phyloP scores from a whole-genome alignment of 306 rosid species.

The Fragaria iinumae region DNA sequence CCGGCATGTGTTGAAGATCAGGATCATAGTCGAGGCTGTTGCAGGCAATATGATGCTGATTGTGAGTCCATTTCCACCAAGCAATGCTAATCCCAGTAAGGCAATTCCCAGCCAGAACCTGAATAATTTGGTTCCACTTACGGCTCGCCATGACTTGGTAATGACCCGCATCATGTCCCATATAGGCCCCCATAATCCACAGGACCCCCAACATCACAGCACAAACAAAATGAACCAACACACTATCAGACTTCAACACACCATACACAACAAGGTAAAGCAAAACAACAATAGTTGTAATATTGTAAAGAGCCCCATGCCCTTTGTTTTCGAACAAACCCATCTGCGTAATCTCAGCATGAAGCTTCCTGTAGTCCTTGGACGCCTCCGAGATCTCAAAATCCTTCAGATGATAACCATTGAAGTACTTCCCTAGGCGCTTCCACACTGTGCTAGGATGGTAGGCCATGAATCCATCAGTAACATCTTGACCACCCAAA shows the following conservation, averaged over 20 bases:
- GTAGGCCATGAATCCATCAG: conserved; percentile 74
- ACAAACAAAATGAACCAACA: conserved; percentile 51
- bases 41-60: conserved; percentile 81
- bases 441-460: conserved; percentile 57
- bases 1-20: conserved; percentile 83
- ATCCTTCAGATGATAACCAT: conserved; percentile 47
- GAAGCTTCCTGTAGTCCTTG: conserved; percentile 47
- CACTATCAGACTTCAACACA: conserved; percentile 40
- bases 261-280: conserved; percentile 44
- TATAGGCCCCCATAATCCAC: conserved; percentile 80
- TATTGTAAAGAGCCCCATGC: conserved; percentile 34
- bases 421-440: conserved; percentile 43
- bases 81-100: conserved; percentile 88
- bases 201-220: conserved; percentile 65
- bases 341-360: conserved; percentile 30
- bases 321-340: conserved; percentile 61
- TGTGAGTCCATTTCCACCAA: conserved; percentile 98
- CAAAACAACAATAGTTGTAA: conserved; percentile 31
- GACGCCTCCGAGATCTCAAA: conserved; percentile 58
- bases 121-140: conserved; percentile 45
- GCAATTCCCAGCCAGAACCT: conserved; percentile 76
- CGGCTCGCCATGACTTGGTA: conserved; percentile 58
- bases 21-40: conserved; percentile 88
- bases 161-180: conserved; percentile 90
- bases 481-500: conserved; percentile 76